Evolutionary conservation across 768 basidiomycete genomes (phyloP).

Genomic region (Hortiboletus flavorubellus): DNA sequence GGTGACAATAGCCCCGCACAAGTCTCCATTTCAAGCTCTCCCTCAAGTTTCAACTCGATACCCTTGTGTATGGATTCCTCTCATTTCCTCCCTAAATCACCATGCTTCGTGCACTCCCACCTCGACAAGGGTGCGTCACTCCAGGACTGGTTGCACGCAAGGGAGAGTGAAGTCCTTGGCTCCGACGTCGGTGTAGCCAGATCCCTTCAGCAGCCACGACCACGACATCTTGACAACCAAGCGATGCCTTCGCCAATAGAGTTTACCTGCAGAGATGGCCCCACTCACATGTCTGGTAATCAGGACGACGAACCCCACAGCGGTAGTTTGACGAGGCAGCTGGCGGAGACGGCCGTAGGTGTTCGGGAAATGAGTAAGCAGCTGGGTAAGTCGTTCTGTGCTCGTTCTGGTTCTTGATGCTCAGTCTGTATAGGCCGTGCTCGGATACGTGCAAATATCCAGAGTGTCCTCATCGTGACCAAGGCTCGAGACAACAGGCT

Average conservation of each 20-base stretch:
- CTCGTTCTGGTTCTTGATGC: not conserved
- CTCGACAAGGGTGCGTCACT: slow-evolving; percentile 81
- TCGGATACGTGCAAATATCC: slow-evolving; percentile 85
- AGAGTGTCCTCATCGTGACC: slow-evolving; percentile 91
- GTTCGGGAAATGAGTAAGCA: slow-evolving; percentile 99
- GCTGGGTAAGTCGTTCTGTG: slow-evolving; percentile 59
- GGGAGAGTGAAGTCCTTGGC: slow-evolving; percentile 24
- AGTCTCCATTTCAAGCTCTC: slow-evolving; percentile 27
- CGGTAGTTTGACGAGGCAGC: slow-evolving; percentile 80
- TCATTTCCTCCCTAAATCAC: slow-evolving; percentile 46
- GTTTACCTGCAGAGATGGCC: slow-evolving; percentile 14
- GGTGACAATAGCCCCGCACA: slow-evolving; percentile 10
- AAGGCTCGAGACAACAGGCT: slow-evolving; percentile 97
- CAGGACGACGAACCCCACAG: slow-evolving; percentile 69
- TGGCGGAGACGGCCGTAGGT: slow-evolving; percentile 95
- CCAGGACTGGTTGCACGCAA: slow-evolving; percentile 64
- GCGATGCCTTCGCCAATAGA: slow-evolving; percentile 11
- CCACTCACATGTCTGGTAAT: slow-evolving; percentile 12
- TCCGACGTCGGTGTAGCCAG: slow-evolving; percentile 49
- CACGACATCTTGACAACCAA: slow-evolving; percentile 8
- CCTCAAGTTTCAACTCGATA: slow-evolving; percentile 26
- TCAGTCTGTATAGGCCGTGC: slow-evolving; percentile 69
- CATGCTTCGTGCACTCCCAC: slow-evolving; percentile 91
- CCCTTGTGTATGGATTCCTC: slow-evolving; percentile 27
- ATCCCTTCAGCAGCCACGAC: slow-evolving; percentile 38